Evolutionary conservation across 1,139 yeast genomes (phyloP).

Genomic region (Candida glucosophila): DNA sequence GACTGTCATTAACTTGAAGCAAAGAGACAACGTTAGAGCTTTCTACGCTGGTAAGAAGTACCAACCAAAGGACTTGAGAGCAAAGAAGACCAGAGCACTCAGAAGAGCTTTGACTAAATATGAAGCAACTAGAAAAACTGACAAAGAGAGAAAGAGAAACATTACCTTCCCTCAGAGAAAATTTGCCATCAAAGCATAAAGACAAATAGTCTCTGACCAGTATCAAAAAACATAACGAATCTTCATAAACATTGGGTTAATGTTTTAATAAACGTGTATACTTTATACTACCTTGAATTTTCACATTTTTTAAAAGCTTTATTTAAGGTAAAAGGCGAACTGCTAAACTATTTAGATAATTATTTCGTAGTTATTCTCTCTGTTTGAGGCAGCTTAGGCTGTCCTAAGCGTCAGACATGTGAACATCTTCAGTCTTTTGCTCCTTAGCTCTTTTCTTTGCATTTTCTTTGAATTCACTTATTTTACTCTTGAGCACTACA

Average conservation of each 20-base stretch:
- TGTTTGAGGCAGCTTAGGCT: no score
- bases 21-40: slow-evolving; percentile 92
- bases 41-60: slow-evolving; percentile 95
- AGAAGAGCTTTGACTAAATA: slow-evolving; percentile 91
- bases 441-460: slow-evolving; percentile 9
- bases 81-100: slow-evolving; percentile 99
- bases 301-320: neutral
- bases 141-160: slow-evolving; percentile 84
- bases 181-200: slow-evolving; percentile 97
- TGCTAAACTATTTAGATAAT: no score
- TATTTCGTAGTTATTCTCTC: no score
- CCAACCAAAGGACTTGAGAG: slow-evolving; percentile 98
- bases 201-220: slow-evolving; percentile 9
- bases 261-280: slow-evolving; percentile 15
- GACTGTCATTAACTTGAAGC: slow-evolving; percentile 94
- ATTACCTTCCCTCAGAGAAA: slow-evolving; percentile 98
- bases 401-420: no score
- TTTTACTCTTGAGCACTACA: slow-evolving; percentile 53
- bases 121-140: slow-evolving; percentile 78
- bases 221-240: slow-evolving; percentile 7
- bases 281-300: slow-evolving; percentile 5
- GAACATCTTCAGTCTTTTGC: slow-evolving; percentile 13
- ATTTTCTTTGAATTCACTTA: slow-evolving; percentile 45
- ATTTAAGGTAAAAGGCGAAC: no score
- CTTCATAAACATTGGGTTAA: slow-evolving; percentile 8